Evolutionary conservation across 192 early-diverging fungal genomes (phyloP).

Genomic region (Spinellus fusiger): DNA sequence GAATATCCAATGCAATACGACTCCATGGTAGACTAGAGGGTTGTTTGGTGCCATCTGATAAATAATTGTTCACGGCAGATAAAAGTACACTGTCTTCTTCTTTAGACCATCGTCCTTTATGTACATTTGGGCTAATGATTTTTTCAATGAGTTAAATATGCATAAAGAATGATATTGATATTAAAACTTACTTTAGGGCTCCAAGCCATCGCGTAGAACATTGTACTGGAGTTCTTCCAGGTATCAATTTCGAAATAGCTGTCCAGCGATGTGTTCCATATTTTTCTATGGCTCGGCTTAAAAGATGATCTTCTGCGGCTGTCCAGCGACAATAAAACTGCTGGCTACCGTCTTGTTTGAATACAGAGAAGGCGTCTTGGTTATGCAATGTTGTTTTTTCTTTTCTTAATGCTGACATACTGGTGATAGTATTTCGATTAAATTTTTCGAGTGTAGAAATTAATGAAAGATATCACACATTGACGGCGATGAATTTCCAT

Average conservation of each 20-base stretch:
- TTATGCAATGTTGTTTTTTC: too few species aligned
- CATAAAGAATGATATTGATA: background rate
- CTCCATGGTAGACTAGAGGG: constrained; percentile 30
- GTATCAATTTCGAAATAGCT: constrained; percentile 33
- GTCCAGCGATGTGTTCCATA: constrained; percentile 44
- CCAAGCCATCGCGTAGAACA: constrained; percentile 46
- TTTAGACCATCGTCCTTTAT: constrained; percentile 20
- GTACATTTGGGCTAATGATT: constrained; percentile 17
- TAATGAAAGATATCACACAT: too few species aligned
- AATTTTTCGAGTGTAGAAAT: too few species aligned
- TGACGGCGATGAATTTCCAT: too few species aligned
- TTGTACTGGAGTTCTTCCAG: constrained; percentile 41
- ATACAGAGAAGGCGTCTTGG: constrained; percentile 6
- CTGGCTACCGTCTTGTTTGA: constrained; percentile 10
- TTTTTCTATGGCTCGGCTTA: constrained; percentile 29
- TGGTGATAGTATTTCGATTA: too few species aligned
- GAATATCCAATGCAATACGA: constrained; percentile 30
- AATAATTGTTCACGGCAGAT: constrained; percentile 6
- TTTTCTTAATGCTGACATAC: too few species aligned
- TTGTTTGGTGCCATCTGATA: background rate
- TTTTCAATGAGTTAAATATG: background rate
- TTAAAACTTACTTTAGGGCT: constrained; percentile 32
- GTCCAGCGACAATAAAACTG: constrained; percentile 31
- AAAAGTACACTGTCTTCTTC: constrained; percentile 22
- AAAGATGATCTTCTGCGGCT: constrained; percentile 32